Evolutionary conservation across 495 filamentous ascomycete genomes (phyloP), one percentile per base, ranked within the genome.

Genomic region (Tuber calosporum): DNA sequence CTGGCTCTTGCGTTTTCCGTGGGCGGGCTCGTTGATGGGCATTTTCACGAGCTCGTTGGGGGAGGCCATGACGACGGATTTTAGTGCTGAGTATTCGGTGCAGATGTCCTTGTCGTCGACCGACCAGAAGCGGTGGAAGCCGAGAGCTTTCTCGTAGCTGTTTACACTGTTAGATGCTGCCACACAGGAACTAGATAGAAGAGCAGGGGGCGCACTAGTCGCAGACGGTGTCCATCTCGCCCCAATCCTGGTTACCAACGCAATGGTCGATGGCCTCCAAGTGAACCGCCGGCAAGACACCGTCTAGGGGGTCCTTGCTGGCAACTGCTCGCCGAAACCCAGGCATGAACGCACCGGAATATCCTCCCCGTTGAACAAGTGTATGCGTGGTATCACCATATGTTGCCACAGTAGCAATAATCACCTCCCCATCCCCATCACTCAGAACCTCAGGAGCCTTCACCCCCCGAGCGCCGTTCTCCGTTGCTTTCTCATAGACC

Each of bases 361-460:
- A 97, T 15, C 81, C 73, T 19, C 76, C 70, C 9, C 91, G 87
- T 70, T 92, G 88, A 78, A 97, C 87, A 22, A 97, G 85, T 0
- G 94, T 96, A 83, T 97, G 93, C 11, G 92, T 95, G 4, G 94
- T 97, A 82, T 97, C 90, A 69, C 93, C 93, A 82, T 96, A 97
- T 4, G 93, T 96, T 81, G 87, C 85, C 71, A 97, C 91, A 7
- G 90, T 90, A 15, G 93, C 93, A 22, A 88, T 86, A 53, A 86
- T 84, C 38, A 96, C 88, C 62, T 81, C 76, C 43, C 88, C 88
- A 79, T 86, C 81, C 40, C 84, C 81, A 80, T 88, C 87, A 45
- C 83, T 80, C 26, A 85, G 73, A 1, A 83, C 83, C 26, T 78
- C 80, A 0, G 92, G 92, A 13, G 84, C 79, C 34, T 87, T 86